phyloP scores from a whole-genome alignment of 2,329 filamentous ascomycete genomes.

The Sporothrix pallida region DNA sequence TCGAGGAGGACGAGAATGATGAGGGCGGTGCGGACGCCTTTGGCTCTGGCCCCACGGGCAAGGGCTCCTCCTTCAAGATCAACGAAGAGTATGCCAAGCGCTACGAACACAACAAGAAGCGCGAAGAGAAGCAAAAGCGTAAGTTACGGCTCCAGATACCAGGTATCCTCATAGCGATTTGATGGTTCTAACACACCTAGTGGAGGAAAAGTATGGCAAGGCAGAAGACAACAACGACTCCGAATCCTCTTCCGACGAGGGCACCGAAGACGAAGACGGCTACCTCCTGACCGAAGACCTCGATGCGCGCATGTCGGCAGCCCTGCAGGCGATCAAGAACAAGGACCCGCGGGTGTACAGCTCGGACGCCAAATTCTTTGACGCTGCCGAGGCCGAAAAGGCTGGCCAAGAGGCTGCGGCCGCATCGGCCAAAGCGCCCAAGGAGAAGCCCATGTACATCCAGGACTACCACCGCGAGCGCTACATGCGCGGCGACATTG shows the following conservation, averaged over 20 bases:
- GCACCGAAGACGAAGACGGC: conserved; percentile 88
- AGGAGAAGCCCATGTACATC: conserved; percentile 83
- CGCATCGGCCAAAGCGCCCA: conserved; percentile 57
- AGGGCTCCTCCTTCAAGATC: conserved; percentile 67
- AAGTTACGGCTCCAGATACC: conserved; percentile 42
- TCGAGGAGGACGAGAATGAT: conserved; percentile 60
- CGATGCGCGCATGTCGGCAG: conserved; percentile 85
- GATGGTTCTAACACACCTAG: conserved; percentile 49
- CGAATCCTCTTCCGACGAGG: conserved; percentile 69
- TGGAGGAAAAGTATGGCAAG: conserved; percentile 81
- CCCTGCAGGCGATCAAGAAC: conserved; percentile 81
- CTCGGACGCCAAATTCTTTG: conserved; percentile 73
- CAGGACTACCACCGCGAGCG: conserved; percentile 91
- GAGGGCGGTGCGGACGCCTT: conserved; percentile 45
- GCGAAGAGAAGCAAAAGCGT: conserved; percentile 80
- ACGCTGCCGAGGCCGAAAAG: conserved; percentile 65
- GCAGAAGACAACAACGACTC: conserved; percentile 58
- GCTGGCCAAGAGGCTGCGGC: conserved; percentile 40
- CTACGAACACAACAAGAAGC: conserved; percentile 97
- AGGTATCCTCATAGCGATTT: no score
- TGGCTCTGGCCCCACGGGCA: conserved; percentile 34
- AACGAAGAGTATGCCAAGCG: conserved; percentile 88
- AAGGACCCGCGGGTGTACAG: conserved; percentile 95
- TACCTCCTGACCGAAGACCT: conserved; percentile 84
- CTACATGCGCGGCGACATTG: conserved; percentile 72